Conservation (phyloP, 73 alveolate genomes). For the Uronychia setigera region DNA sequence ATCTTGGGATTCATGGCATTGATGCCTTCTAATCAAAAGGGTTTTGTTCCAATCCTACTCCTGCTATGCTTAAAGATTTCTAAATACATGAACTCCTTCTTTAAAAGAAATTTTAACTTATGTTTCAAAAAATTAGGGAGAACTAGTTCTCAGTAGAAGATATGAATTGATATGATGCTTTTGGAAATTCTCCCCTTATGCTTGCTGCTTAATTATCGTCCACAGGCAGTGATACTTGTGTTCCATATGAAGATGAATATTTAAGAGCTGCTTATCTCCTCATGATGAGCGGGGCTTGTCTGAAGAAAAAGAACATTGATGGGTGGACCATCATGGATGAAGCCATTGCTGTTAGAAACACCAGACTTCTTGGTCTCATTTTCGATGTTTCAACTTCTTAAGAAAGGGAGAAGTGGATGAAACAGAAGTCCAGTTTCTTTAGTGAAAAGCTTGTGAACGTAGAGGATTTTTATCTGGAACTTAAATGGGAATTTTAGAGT, state of each 20-base stretch:
- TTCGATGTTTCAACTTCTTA: slow-evolving; percentile 69
- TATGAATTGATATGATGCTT: slow-evolving; percentile 52
- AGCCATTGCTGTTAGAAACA: slow-evolving; percentile 70
- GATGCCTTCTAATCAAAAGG: background rate
- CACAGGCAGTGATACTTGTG: background rate
- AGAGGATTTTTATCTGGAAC: slow-evolving; percentile 85
- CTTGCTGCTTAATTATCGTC: slow-evolving; percentile 77
- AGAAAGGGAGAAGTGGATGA: slow-evolving; percentile 65
- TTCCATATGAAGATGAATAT: slow-evolving; percentile 51
- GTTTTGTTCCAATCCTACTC: background rate
- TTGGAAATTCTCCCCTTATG: slow-evolving; percentile 81
- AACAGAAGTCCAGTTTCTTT: slow-evolving; percentile 45
- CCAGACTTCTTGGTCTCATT: slow-evolving; percentile 68
- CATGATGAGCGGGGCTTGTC: slow-evolving; percentile 70
- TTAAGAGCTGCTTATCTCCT: slow-evolving; percentile 46
- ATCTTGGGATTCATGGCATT: background rate
- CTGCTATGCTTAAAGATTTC: background rate
- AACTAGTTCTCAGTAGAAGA: background rate
- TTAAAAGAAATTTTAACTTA: background rate
- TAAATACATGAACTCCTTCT: background rate
- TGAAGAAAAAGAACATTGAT: slow-evolving; percentile 62
- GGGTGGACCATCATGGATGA: slow-evolving; percentile 92
- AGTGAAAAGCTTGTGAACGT: slow-evolving; percentile 50
- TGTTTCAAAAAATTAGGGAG: background rate
- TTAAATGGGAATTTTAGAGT: slow-evolving; percentile 88